phyloP scores from a whole-genome alignment of 495 filamentous ascomycete genomes.

The Penicillium atrosanguineum region DNA sequence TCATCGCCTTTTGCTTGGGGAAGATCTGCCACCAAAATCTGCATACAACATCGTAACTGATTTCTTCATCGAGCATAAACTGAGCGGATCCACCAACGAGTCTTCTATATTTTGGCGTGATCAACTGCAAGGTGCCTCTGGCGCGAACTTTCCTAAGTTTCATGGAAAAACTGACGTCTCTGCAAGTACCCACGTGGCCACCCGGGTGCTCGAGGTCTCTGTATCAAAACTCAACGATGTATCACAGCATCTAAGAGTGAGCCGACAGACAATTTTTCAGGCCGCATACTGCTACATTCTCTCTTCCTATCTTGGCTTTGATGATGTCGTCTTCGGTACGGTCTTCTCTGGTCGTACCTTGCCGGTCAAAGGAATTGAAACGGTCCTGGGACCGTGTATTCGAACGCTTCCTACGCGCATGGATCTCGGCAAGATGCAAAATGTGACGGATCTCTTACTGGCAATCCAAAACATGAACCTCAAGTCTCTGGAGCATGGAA shows the following conservation, averaged over 20 bases:
- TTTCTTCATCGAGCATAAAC: slow-evolving; percentile 33
- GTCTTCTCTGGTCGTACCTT: slow-evolving; percentile 74
- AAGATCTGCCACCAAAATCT: slow-evolving; percentile 21
- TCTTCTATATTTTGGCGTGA: slow-evolving; percentile 65
- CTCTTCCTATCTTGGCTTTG: slow-evolving; percentile 52
- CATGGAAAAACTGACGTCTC: slow-evolving; percentile 12
- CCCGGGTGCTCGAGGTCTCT: slow-evolving; percentile 24
- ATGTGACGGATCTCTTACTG: slow-evolving; percentile 54
- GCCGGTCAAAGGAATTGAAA: slow-evolving; percentile 62
- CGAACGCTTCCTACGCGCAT: slow-evolving; percentile 65
- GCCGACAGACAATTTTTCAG: slow-evolving; percentile 63
- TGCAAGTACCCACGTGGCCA: slow-evolving; percentile 27
- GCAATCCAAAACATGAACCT: slow-evolving; percentile 60
- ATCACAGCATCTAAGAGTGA: slow-evolving; percentile 28
- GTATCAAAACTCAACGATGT: slow-evolving; percentile 28
- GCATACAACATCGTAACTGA: slow-evolving; percentile 26
- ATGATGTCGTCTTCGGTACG: slow-evolving; percentile 67
- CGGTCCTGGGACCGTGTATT: slow-evolving; percentile 71
- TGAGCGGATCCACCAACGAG: slow-evolving; percentile 36
- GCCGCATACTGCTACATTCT: slow-evolving; percentile 64
- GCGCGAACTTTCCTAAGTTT: slow-evolving; percentile 30
- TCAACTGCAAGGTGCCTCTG: slow-evolving; percentile 44
- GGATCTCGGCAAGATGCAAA: slow-evolving; percentile 41
- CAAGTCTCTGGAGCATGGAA: slow-evolving; percentile 55
- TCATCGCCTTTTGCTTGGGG: slow-evolving; percentile 28